Evolutionary conservation across 331 rosid species (phyloP), one percentile per base, ranked within the genome.

Genomic region (Pyracantha coccinea): DNA sequence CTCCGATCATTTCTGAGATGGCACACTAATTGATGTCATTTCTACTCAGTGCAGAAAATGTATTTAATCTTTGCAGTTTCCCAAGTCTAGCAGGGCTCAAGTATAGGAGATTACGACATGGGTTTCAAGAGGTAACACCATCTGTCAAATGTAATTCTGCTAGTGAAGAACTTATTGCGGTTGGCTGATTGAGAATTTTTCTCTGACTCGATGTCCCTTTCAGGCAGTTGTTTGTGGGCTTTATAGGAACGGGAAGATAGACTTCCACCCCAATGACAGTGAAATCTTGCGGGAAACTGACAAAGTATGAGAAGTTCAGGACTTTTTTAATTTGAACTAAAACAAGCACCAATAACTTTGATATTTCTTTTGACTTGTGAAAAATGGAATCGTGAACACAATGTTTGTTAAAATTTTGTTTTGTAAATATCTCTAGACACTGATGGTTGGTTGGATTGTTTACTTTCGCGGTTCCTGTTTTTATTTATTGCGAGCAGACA

Each of bases 221-320:
- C 96, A 94, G 97, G 97, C 84, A 53, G 83, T 92, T 78, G 96
- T 92, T 71, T 92, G 96, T 77, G 99, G 99, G 66, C 92, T 95
- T 47, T 87, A 86, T 81, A 93, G 97, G 69, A 82, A 77, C 67
- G 97, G 97, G 83, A 87, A 81, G 86, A 86, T 90, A 85, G 60
- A 80, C 80, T 95, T 95, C 82, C 99, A 95, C 83, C 99, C 99
- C 59, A 80, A 74, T 55, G 99, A 95, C 52, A 73, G 70, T 82
- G 97, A 92, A 81, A 78, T 88, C 83, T 78, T 95, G 79, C 91
- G 64, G 88, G 83, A 73, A 84, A 88, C 86, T 68, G 99, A 95
- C 89, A 95, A 92, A 82, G 99, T 95, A 88, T 53, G 93, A 81
- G 47, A 38, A 57, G 66, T 71, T 60, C 23, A 47, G 2, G 4